phyloP scores from a whole-genome alignment of 2,329 filamentous ascomycete species.

The Colletotrichum sansevieriae region DNA sequence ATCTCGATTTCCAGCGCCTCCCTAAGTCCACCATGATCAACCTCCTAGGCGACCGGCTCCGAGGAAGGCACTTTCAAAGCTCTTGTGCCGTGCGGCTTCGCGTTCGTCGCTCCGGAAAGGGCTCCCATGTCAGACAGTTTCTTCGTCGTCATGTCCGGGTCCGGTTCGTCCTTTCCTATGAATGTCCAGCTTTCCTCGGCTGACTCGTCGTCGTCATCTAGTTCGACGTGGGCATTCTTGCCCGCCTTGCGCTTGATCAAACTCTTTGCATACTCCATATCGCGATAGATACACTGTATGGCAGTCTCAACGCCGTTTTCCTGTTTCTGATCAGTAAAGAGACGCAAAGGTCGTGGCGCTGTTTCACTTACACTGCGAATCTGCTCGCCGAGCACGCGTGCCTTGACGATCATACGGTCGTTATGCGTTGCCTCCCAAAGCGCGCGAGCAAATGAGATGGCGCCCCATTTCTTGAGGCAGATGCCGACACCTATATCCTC shows the following conservation, averaged over 20 bases:
- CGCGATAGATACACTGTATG: slow-evolving; percentile 93
- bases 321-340: slow-evolving; percentile 60
- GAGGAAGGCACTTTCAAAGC: slow-evolving; percentile 25
- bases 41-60: slow-evolving; percentile 29
- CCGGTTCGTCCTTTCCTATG: slow-evolving; percentile 71
- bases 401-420: slow-evolving; percentile 91
- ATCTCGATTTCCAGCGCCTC: not conserved
- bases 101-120: slow-evolving; percentile 4
- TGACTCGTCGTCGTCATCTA: slow-evolving; percentile 69
- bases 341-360: not conserved
- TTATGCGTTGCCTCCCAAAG: slow-evolving; percentile 93
- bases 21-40: not conserved
- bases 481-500: slow-evolving; percentile 95
- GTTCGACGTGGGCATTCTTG: slow-evolving; percentile 60
- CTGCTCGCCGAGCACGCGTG: slow-evolving; percentile 82
- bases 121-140: slow-evolving; percentile 48
- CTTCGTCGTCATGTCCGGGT: slow-evolving; percentile 58
- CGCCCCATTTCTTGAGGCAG: slow-evolving; percentile 88
- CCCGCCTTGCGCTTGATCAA: slow-evolving; percentile 77
- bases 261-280: slow-evolving; percentile 91
- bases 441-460: slow-evolving; percentile 85
- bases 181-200: slow-evolving; percentile 94
- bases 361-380: slow-evolving; percentile 81
- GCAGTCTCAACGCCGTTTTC: slow-evolving; percentile 92
- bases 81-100: slow-evolving; percentile 30